Base-by-base conservation (phyloP, 352 stramenopile species). In the Blastocystis sp. region DNA sequence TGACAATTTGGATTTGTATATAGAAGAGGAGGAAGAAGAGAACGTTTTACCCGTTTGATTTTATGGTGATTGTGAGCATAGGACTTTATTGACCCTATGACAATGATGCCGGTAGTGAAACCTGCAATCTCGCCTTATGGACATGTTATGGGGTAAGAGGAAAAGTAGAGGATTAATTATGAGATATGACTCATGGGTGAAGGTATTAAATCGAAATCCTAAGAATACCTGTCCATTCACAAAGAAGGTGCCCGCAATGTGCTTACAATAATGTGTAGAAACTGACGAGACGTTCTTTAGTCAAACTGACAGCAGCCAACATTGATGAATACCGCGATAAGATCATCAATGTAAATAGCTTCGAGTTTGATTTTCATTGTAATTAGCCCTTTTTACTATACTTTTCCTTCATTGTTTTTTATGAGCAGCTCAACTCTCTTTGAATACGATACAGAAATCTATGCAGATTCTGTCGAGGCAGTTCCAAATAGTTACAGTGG, bases 161-260 rank as follows among this genome's bases (percentile, higher is more conserved):
- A 17, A 22, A 11, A 19, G 13, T 11, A 33, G 0, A 30, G 22
- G 42, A 60, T 15, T 76, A 1, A 76, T 15, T 7, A 11, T 27
- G 24, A 81, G 69, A 62, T 81, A 91, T 57, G 89, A 91, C 44
- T 90, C 84, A 24, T 91, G 90, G 90, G 22, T 91, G 35, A 90
- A 88, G 35, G 77, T 91, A 40, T 77, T 91, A 48, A 89, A 84
- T 64, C 82, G 88, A n/a, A 75, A 88, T 68, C 90, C 88, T 19
- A 84, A 81, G 27, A 91, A 91, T 59, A 91, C 90, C 3, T 91
- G 90, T 75, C 90, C 90, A 13, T 91, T 91, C 60, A 91, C 90
- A 40, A 91, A 91, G 66, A 90, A 91, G 42, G 73, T 84, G 3
- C 4, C 22, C 3, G 13, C 6, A 22, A 13, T 42, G 13, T 0